These are phyloP conservation scores for Venturia aucupariae DNA, from an alignment of 2,329 filamentous ascomycete species.

Conservation along the genomic window DNA sequence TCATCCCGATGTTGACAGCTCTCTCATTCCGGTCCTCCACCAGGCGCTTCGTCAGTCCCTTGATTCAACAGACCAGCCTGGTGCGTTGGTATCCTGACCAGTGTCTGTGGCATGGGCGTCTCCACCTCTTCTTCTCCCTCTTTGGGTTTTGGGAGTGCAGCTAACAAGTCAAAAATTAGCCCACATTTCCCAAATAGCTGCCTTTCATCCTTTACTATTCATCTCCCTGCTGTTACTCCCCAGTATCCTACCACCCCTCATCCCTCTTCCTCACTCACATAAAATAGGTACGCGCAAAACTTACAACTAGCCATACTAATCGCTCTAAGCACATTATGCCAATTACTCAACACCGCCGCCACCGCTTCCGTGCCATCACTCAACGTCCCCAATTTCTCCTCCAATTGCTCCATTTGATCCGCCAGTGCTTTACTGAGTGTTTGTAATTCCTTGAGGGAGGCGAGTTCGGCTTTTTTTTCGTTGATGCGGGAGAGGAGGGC, in stretches of 20 bases:
- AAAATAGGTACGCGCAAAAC: slow-evolving; percentile 21
- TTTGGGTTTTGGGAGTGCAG: slow-evolving; percentile 58
- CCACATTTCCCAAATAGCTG: background rate
- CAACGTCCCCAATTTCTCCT: slow-evolving; percentile 67
- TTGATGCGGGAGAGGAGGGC: slow-evolving; percentile 66
- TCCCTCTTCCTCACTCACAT: no score
- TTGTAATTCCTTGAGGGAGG: slow-evolving; percentile 66
- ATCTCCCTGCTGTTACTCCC: background rate
- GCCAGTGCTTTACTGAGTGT: slow-evolving; percentile 72
- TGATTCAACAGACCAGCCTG: slow-evolving; percentile 37
- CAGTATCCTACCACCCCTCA: background rate
- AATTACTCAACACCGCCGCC: slow-evolving; percentile 75
- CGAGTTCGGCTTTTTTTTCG: slow-evolving; percentile 77
- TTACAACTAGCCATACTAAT: slow-evolving; percentile 80
- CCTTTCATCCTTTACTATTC: no score
- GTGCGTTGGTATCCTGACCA: slow-evolving; percentile 77
- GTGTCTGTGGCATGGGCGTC: slow-evolving; percentile 63
- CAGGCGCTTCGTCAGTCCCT: slow-evolving; percentile 16
- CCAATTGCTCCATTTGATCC: slow-evolving; percentile 71
- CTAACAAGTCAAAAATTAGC: slow-evolving; percentile 34
- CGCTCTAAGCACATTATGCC: slow-evolving; percentile 76
- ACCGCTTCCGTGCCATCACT: slow-evolving; percentile 80
- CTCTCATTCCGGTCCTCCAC: background rate
- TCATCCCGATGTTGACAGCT: background rate
- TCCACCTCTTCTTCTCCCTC: slow-evolving; percentile 31